phyloP scores from a whole-genome alignment of 2,329 filamentous ascomycete species.

The Paraconiothyrium brasiliense region DNA sequence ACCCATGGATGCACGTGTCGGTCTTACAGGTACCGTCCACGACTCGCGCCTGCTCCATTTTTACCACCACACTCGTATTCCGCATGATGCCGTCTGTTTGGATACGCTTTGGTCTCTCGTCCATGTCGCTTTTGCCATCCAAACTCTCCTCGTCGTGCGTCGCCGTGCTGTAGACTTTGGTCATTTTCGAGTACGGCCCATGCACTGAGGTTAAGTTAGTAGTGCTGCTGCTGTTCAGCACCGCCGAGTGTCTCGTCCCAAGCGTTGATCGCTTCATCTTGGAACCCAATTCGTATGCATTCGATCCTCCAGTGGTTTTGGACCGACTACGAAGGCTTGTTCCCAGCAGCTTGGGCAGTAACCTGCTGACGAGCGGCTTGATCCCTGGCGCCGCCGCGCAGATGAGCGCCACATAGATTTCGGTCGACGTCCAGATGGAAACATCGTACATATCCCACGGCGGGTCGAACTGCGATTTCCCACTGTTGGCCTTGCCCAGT shows the following conservation, averaged over 20 bases:
- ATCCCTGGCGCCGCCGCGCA: constrained; percentile 34
- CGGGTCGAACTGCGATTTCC: constrained; percentile 23
- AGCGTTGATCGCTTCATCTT: constrained; percentile 8
- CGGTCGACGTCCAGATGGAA: constrained; percentile 34
- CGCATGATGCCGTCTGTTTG: neutral
- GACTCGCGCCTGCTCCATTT: neutral
- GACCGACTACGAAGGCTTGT: constrained; percentile 22
- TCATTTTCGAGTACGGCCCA: constrained; percentile 9
- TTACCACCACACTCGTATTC: constrained; percentile 5
- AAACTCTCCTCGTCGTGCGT: constrained; percentile 9
- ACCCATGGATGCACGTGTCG: neutral
- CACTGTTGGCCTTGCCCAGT: constrained; percentile 17
- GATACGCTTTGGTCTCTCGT: neutral
- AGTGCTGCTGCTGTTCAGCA: constrained; percentile 5
- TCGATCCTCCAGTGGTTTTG: constrained; percentile 5
- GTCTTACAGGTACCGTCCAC: neutral
- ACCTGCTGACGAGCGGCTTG: constrained; percentile 28
- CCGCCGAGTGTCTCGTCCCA: neutral
- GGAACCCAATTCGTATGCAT: neutral
- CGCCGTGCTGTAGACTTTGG: constrained; percentile 4
- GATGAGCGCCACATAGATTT: constrained; percentile 32
- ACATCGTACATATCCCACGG: constrained; percentile 36
- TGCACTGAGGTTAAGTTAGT: neutral
- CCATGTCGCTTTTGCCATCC: constrained; percentile 11
- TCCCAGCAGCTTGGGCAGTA: constrained; percentile 32